phyloP scores from a whole-genome alignment of 1,284 basidiomycete species.

The Malassezia nana region DNA sequence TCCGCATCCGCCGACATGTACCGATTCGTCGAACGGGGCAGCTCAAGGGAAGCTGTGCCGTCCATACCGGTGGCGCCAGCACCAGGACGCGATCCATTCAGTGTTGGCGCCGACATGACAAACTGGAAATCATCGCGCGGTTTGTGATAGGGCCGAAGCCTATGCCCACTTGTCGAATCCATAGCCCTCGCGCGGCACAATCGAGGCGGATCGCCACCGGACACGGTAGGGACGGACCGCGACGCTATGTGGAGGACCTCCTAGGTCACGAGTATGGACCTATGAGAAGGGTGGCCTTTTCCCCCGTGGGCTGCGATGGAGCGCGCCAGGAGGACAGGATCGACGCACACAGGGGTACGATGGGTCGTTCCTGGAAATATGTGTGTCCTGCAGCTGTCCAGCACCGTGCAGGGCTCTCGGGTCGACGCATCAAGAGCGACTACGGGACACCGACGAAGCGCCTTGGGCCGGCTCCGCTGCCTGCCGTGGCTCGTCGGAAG shows the following conservation, averaged over 20 bases:
- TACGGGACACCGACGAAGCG: not conserved
- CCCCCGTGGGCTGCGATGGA: too few species aligned
- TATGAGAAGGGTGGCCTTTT: not conserved
- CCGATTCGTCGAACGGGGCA: constrained; percentile 21
- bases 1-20: constrained; percentile 31
- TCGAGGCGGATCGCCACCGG: not conserved
- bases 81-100: constrained; percentile 16
- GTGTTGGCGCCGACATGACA: constrained; percentile 30
- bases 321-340: not conserved
- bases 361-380: too few species aligned
- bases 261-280: not conserved
- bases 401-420: too few species aligned
- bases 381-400: too few species aligned
- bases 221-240: not conserved
- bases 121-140: constrained; percentile 33
- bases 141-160: constrained; percentile 39
- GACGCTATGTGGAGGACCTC: not conserved
- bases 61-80: constrained; percentile 8
- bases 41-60: constrained; percentile 2
- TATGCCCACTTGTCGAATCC: constrained; percentile 19
- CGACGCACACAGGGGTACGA: too few species aligned
- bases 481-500: too few species aligned
- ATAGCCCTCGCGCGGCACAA: not conserved
- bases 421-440: too few species aligned
- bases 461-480: not conserved